phyloP scores from a whole-genome alignment of 495 filamentous ascomycete species.

The Podospora bellae-mahoneyi region DNA sequence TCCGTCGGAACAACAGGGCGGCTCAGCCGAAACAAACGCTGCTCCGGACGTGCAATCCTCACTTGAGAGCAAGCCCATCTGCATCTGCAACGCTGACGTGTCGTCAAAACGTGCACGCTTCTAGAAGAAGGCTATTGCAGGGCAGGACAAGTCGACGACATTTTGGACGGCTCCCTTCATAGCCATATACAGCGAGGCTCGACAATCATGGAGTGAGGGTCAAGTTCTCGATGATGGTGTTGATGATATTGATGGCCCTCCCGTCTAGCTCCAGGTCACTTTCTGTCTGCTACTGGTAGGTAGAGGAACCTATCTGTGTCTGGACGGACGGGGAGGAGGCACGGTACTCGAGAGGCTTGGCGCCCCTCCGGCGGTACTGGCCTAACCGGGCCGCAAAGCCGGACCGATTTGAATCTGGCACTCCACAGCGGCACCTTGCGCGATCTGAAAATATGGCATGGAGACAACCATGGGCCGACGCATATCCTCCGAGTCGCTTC shows the following conservation, averaged over 20 bases:
- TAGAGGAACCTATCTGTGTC: no score
- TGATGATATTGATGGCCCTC: background rate
- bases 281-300: background rate
- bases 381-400: constrained; percentile 31
- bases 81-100: constrained; percentile 3
- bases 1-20: constrained; percentile 9
- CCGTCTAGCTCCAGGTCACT: background rate
- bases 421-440: constrained; percentile 15
- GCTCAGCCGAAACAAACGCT: constrained; percentile 7
- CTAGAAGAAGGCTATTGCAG: background rate
- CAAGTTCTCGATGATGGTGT: background rate
- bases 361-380: constrained; percentile 14
- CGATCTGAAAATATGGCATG: background rate
- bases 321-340: no score
- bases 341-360: background rate
- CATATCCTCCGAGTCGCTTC: constrained; percentile 16
- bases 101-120: background rate
- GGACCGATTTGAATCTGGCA: constrained; percentile 17
- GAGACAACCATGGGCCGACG: background rate
- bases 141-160: background rate
- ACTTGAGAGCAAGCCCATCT: background rate
- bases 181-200: background rate
- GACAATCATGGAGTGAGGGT: background rate
- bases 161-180: background rate
- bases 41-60: background rate